phyloP scores from a whole-genome alignment of 1,139 yeast genomes.

The Geotrichum candidum region DNA sequence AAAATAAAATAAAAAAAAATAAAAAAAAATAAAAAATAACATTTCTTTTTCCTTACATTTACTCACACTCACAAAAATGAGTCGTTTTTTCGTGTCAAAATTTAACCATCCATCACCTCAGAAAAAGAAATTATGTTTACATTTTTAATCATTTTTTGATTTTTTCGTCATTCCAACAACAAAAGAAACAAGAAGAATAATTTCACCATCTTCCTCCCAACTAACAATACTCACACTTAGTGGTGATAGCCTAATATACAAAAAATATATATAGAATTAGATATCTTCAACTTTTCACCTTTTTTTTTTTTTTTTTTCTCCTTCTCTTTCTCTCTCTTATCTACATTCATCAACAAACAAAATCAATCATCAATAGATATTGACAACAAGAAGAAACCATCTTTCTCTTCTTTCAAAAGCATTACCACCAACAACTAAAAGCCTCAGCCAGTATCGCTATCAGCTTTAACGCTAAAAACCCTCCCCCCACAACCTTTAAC shows the following conservation, averaged over 20 bases:
- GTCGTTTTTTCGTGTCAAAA: not conserved
- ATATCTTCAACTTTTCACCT: not conserved
- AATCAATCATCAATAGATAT: slow-evolving; percentile 1
- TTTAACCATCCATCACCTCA: not conserved
- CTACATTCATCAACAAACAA: not conserved
- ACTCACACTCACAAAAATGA: not conserved
- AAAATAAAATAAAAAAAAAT: too few species aligned
- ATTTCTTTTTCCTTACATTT: not conserved
- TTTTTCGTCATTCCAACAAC: not conserved
- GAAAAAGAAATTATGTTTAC: not conserved
- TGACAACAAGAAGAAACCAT: slow-evolving; percentile 31
- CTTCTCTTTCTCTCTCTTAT: not conserved
- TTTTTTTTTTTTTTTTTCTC: not conserved
- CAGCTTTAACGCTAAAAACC: not conserved
- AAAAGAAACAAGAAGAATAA: not conserved
- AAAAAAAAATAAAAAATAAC: not conserved
- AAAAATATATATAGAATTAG: not conserved
- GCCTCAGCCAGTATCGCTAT: slow-evolving; percentile 22
- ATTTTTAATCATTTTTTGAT: not conserved
- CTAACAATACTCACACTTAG: not conserved
- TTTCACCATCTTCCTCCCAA: not conserved
- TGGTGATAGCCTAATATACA: not conserved
- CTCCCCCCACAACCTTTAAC: not conserved
- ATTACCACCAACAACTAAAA: slow-evolving; percentile 42
- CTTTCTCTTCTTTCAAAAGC: slow-evolving; percentile 36